phyloP scores from a whole-genome alignment of 208 protist species.

The Leishmania tropica region DNA sequence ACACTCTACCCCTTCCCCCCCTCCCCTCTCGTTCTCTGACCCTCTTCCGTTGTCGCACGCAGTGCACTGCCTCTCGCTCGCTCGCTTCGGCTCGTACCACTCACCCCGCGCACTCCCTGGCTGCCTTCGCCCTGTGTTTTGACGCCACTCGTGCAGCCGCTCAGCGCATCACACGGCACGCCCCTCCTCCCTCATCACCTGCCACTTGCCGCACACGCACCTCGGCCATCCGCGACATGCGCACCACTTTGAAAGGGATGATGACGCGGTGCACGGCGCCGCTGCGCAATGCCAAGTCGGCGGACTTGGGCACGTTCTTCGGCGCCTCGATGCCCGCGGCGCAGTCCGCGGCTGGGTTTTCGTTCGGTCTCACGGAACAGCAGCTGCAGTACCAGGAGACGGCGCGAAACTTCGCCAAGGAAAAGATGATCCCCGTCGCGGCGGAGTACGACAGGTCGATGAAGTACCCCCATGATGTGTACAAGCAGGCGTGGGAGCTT shows the following conservation, averaged over 20 bases:
- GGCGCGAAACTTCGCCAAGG: constrained; percentile 76
- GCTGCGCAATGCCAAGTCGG: constrained; percentile 23
- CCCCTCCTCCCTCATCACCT: no score
- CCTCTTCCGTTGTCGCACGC: not conserved
- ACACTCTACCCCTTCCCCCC: not conserved
- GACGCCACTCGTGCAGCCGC: not conserved
- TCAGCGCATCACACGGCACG: not conserved
- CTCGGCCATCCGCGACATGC: not conserved
- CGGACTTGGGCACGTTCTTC: constrained; percentile 19
- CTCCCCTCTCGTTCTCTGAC: not conserved
- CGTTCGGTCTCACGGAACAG: constrained; percentile 81
- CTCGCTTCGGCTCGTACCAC: not conserved
- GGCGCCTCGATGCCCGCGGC: constrained; percentile 36
- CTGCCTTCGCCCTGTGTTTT: not conserved
- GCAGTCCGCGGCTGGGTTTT: constrained; percentile 37
- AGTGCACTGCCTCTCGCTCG: not conserved
- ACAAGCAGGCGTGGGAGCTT: constrained; percentile 84
- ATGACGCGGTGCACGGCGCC: constrained; percentile 9
- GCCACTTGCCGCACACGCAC: not conserved
- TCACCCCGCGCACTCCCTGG: no score
- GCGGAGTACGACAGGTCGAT: constrained; percentile 75
- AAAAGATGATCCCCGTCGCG: constrained; percentile 77
- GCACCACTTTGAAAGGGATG: not conserved
- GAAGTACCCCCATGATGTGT: constrained; percentile 73
- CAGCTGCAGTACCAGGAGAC: constrained; percentile 75